Evolutionary conservation across 495 filamentous ascomycete species (phyloP).

Genomic region (Hyaloscypha bicolor): DNA sequence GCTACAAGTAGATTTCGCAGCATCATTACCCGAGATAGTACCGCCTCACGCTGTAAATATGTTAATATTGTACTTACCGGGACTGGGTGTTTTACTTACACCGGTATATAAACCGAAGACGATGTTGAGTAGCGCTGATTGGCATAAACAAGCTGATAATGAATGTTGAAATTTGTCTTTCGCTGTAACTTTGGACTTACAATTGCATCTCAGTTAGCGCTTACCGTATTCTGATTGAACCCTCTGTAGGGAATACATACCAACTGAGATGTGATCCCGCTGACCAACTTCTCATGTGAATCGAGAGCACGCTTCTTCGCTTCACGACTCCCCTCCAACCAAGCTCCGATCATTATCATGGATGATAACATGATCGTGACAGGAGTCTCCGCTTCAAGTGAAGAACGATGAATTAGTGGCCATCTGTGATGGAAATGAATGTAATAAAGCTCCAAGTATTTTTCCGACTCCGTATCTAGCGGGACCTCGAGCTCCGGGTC

Average conservation of each 20-base stretch:
- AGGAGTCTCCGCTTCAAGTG: constrained; percentile 6
- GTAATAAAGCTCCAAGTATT: constrained; percentile 23
- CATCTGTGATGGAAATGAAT: constrained; percentile 29
- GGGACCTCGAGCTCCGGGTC: background rate
- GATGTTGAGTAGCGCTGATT: constrained; percentile 26
- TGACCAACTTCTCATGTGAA: constrained; percentile 15
- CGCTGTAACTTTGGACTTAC: constrained; percentile 18
- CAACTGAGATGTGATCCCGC: constrained; percentile 8
- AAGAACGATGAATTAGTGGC: constrained; percentile 25
- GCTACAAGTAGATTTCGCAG: constrained; percentile 22
- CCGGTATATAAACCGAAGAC: constrained; percentile 29
- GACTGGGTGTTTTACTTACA: constrained; percentile 7
- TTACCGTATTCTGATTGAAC: background rate
- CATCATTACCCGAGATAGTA: constrained; percentile 17
- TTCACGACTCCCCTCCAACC: constrained; percentile 17
- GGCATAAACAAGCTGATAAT: constrained; percentile 13
- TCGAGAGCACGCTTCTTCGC: constrained; percentile 20
- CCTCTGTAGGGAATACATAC: constrained; percentile 10
- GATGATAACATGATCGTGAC: constrained; percentile 3
- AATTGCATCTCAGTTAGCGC: background rate
- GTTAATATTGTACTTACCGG: constrained; percentile 4
- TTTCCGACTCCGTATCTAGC: constrained; percentile 3
- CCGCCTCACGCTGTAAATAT: constrained; percentile 13
- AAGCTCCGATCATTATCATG: constrained; percentile 32
- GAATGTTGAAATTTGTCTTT: constrained; percentile 18